Percentiles rank a stretch among this genome's conserved stretches.
Conservation (phyloP, 1,284 basidiomycete species). For the Naganishia liquefaciens region DNA sequence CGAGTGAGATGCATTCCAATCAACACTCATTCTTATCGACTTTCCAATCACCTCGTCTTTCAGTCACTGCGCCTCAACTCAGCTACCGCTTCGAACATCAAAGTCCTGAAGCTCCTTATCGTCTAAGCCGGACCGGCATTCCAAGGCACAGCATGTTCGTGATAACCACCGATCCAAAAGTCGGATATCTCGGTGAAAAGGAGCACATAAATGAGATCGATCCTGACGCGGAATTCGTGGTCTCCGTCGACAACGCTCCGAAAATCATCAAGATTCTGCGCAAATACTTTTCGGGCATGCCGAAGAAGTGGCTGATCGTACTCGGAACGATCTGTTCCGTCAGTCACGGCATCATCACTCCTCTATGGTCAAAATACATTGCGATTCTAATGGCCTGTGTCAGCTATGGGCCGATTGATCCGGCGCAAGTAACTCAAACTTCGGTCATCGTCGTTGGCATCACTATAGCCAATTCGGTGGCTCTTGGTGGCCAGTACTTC, state of each 20-base stretch:
- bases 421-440: conserved; percentile 61
- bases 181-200: not conserved
- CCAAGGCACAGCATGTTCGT: conserved; percentile 23
- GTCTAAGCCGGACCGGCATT: conserved; percentile 8
- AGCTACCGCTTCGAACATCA: conserved; percentile 19
- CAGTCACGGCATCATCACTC: conserved; percentile 77
- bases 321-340: conserved; percentile 69
- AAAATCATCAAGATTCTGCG: conserved; percentile 61
- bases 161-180: conserved; percentile 3
- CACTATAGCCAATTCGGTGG: conserved; percentile 71
- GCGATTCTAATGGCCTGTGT: conserved; percentile 78
- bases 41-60: not conserved
- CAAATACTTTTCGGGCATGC: conserved; percentile 70
- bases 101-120: not conserved
- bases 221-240: conserved; percentile 32
- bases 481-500: conserved; percentile 72
- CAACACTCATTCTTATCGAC: no score
- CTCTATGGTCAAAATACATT: conserved; percentile 86
- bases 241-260: conserved; percentile 29
- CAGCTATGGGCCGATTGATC: conserved; percentile 66
- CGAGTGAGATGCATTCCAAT: not conserved
- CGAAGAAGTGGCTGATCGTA: conserved; percentile 68
- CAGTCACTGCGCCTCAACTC: conserved; percentile 3
- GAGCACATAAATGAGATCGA: conserved; percentile 1
- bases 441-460: conserved; percentile 63